These are phyloP conservation scores for Rauvolfia tetraphylla DNA, from an alignment of 257 asterid genomes.

Conservation along the genomic window DNA sequence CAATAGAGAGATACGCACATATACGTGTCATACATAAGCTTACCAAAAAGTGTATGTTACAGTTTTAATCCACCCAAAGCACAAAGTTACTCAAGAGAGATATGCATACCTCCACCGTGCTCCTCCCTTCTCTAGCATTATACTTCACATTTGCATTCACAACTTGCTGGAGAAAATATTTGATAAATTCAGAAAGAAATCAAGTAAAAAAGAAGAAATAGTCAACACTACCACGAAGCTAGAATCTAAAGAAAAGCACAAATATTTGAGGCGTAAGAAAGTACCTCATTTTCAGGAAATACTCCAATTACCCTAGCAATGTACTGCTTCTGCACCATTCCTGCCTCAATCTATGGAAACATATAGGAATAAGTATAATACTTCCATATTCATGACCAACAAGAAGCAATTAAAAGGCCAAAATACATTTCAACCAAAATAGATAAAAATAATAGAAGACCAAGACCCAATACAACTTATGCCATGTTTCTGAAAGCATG, in stretches of 20 bases:
- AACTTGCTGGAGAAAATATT: conserved; percentile 56
- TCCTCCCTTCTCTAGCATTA: conserved; percentile 79
- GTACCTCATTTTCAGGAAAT: conserved; percentile 89
- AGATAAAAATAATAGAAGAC: not conserved
- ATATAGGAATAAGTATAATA: not conserved
- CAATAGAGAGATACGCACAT: not conserved
- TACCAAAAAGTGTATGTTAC: not conserved
- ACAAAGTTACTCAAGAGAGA: not conserved
- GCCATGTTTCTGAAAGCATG: not conserved
- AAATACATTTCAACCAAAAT: not conserved
- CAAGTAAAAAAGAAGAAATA: not conserved
- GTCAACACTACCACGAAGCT: not conserved
- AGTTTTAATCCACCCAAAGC: not conserved
- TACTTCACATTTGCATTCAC: conserved; percentile 64
- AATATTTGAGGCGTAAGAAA: conserved; percentile 2
- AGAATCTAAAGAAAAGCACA: not conserved
- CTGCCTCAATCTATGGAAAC: conserved; percentile 71
- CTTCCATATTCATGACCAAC: not conserved
- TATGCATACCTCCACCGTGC: conserved; percentile 66
- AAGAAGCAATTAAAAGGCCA: not conserved
- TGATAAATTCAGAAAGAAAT: conserved; percentile 8
- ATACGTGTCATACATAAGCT: not conserved
- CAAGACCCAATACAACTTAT: not conserved
- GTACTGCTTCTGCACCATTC: conserved; percentile 77
- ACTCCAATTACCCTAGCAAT: conserved; percentile 81